Conservation (phyloP, 148 eudicot genomes). For the Rhododendron kiyosumense region DNA sequence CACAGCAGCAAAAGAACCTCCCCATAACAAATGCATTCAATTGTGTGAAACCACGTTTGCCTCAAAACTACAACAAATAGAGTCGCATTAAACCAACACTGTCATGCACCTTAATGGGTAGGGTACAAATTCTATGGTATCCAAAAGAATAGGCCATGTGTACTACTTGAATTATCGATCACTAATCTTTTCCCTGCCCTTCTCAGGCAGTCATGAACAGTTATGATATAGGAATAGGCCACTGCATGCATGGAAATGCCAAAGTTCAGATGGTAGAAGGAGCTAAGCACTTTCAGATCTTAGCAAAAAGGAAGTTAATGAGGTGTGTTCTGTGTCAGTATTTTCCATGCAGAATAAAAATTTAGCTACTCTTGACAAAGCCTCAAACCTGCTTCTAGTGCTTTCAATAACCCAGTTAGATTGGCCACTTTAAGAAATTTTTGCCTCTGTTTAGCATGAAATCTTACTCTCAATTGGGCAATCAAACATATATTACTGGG, state of each 20-base stretch:
- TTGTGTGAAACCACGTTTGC: neutral
- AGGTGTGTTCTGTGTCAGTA: neutral
- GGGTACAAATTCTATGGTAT: neutral
- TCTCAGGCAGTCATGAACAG: neutral
- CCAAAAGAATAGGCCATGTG: neutral
- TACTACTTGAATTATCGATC: neutral
- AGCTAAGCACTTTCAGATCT: neutral
- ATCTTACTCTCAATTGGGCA: neutral
- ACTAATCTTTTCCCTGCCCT: neutral
- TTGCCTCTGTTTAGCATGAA: neutral
- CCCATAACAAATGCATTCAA: neutral
- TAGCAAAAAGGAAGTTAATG: neutral
- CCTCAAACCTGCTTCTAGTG: neutral
- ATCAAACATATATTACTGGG: neutral
- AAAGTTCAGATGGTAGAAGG: neutral
- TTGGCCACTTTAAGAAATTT: neutral
- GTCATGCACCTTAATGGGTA: neutral
- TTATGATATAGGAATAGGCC: neutral
- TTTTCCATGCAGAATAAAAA: neutral
- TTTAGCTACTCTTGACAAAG: neutral
- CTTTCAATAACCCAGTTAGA: neutral
- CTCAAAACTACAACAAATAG: neutral
- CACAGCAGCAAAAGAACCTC: neutral
- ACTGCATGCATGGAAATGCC: neutral
- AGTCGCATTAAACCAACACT: neutral